Conservation (phyloP, 805 yeast species). For the Saccharomycopsis capsularis region DNA sequence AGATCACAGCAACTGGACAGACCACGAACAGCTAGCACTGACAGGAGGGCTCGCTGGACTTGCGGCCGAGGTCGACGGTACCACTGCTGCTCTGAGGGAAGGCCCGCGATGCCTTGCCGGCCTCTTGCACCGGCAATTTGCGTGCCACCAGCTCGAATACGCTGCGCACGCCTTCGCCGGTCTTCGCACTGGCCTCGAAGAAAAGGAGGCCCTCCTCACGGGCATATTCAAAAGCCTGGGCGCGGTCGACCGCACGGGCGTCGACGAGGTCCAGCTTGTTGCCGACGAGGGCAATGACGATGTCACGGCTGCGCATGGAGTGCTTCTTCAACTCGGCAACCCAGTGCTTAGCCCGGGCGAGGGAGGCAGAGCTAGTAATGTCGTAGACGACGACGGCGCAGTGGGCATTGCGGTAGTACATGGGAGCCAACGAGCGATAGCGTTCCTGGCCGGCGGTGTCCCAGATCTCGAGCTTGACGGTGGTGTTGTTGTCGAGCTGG, state of each 20-base stretch:
- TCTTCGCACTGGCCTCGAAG: slow-evolving; percentile 53
- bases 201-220: slow-evolving; percentile 43
- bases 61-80: neutral
- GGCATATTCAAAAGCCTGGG: slow-evolving; percentile 48
- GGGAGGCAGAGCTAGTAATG: slow-evolving; percentile 57
- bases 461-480: slow-evolving; percentile 75
- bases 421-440: slow-evolving; percentile 69
- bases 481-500: slow-evolving; percentile 26
- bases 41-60: neutral
- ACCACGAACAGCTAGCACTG: too few relatives aligned
- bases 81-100: neutral
- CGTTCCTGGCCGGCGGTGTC: slow-evolving; percentile 86
- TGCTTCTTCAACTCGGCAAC: slow-evolving; percentile 55
- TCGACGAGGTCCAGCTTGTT: slow-evolving; percentile 56
- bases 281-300: slow-evolving; percentile 68
- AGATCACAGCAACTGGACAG: too few relatives aligned
- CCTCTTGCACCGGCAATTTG: neutral
- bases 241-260: slow-evolving; percentile 37
- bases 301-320: slow-evolving; percentile 36
- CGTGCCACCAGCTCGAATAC: slow-evolving; percentile 43
- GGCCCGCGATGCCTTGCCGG: neutral
- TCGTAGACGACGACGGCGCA: slow-evolving; percentile 77
- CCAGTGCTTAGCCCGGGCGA: slow-evolving; percentile 69
- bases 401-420: slow-evolving; percentile 77
- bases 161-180: slow-evolving; percentile 43